A percentile compares a stretch with the other conserved stretches of the same genome.
phyloP scores from a whole-genome alignment of 192 early-diverging fungal species.

The Coemansia sp. region DNA sequence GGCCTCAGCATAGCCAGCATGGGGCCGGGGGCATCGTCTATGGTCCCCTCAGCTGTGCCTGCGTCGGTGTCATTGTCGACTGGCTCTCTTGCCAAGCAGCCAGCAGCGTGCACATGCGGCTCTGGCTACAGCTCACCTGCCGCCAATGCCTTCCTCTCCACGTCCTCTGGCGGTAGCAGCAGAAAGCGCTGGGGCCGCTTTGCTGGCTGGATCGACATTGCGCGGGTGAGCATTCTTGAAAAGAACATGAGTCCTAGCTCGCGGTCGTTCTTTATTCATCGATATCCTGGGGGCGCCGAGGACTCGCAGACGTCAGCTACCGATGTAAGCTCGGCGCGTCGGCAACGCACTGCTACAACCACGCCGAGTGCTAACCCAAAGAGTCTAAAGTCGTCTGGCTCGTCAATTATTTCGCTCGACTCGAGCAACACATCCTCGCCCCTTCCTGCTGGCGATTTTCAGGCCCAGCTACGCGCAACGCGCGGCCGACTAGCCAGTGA shows the following conservation, averaged over 20 bases:
- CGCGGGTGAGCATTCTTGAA: constrained; percentile 50
- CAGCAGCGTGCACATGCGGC: constrained; percentile 13
- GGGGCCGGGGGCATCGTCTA: constrained; percentile 1
- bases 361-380: constrained; percentile 12
- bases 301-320: constrained; percentile 12
- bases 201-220: constrained; percentile 51
- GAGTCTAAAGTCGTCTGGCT: constrained; percentile 36
- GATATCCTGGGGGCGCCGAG: constrained; percentile 28
- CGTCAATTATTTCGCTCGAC: constrained; percentile 48
- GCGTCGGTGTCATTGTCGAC: background rate
- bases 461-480: constrained; percentile 1
- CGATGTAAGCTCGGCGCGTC: background rate
- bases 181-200: constrained; percentile 54
- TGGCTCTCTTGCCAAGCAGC: background rate
- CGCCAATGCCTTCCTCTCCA: constrained; percentile 41
- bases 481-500: constrained; percentile 16
- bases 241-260: constrained; percentile 44
- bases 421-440: constrained; percentile 29
- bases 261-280: constrained; percentile 49
- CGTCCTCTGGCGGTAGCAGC: constrained; percentile 28
- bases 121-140: constrained; percentile 12
- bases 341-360: constrained; percentile 26
- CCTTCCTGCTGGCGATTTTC: constrained; percentile 4
- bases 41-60: background rate
- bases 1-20: background rate